A percentile compares a stretch with the other conserved stretches of the same genome.
Conservation (phyloP, 2,329 filamentous ascomycete genomes). For the Botrytis deweyae region DNA sequence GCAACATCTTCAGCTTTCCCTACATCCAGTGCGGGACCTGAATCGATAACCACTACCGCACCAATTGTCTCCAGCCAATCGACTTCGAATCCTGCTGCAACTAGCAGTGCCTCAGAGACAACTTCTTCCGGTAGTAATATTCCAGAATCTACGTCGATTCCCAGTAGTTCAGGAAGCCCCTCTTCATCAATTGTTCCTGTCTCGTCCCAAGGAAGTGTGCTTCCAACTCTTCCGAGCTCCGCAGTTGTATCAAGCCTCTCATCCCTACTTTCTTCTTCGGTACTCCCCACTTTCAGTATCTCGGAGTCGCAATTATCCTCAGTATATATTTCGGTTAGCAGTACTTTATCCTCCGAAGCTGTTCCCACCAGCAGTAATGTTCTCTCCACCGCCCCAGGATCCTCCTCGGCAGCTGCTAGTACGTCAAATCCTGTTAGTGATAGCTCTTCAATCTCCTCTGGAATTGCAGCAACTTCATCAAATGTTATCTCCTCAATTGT, state of each 20-base stretch:
- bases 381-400: not conserved
- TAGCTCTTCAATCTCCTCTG: not conserved
- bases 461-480: not conserved
- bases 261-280: not conserved
- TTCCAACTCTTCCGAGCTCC: slow-evolving; percentile 1
- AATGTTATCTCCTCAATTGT: not conserved
- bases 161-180: not conserved
- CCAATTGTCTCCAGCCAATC: not conserved
- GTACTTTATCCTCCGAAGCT: not conserved
- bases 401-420: not conserved
- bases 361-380: not conserved
- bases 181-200: not conserved
- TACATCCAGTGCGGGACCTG: not conserved
- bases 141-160: not conserved
- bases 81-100: not conserved
- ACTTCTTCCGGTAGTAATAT: not conserved
- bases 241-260: not conserved
- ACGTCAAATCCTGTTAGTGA: not conserved
- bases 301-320: slow-evolving; percentile 3
- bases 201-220: not conserved
- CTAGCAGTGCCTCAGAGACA: not conserved
- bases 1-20: not conserved
- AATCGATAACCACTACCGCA: not conserved
- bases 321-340: slow-evolving; percentile 1
- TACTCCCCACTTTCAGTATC: slow-evolving; percentile 1